Percentiles rank a stretch among this genome's conserved stretches.
Evolutionary conservation across 176 grass and related monocot species (phyloP).

Genomic region (Aegilops sharonensis): DNA sequence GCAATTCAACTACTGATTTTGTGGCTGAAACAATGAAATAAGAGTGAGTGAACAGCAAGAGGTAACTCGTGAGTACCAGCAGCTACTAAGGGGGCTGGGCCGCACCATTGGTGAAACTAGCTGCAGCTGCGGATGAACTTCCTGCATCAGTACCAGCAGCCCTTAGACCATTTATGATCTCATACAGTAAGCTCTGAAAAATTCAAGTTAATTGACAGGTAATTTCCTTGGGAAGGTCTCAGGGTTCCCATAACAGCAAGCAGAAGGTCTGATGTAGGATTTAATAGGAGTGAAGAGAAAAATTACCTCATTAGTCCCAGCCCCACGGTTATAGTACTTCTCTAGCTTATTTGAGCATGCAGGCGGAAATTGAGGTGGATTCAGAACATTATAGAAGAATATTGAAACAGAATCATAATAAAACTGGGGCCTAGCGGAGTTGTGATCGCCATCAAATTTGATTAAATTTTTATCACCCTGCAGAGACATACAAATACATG

Average conservation of each 20-base stretch:
- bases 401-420: slow-evolving; percentile 99
- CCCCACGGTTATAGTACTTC: slow-evolving; percentile 65
- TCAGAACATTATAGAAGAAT: slow-evolving; percentile 96
- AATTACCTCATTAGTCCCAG: slow-evolving; percentile 79
- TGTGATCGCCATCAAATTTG: slow-evolving; percentile 98
- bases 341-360: slow-evolving; percentile 76
- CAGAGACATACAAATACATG: slow-evolving; percentile 32
- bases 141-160: slow-evolving; percentile 64
- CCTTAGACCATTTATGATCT: slow-evolving; percentile 87
- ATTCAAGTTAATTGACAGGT: slow-evolving; percentile 23
- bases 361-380: slow-evolving; percentile 77
- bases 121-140: slow-evolving; percentile 76
- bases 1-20: slow-evolving; percentile 95
- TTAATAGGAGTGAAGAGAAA: slow-evolving; percentile 28
- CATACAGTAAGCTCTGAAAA: slow-evolving; percentile 87
- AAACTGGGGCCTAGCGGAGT: slow-evolving; percentile 90
- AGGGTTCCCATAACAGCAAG: background rate
- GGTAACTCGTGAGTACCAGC: background rate
- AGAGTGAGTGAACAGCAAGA: background rate
- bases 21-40: slow-evolving; percentile 60
- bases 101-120: slow-evolving; percentile 64
- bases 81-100: background rate
- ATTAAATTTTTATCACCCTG: slow-evolving; percentile 98
- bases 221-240: background rate
- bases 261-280: background rate